Evolutionary conservation across 140 eudicot species (phyloP).

Genomic region (Stevia rebaudiana): DNA sequence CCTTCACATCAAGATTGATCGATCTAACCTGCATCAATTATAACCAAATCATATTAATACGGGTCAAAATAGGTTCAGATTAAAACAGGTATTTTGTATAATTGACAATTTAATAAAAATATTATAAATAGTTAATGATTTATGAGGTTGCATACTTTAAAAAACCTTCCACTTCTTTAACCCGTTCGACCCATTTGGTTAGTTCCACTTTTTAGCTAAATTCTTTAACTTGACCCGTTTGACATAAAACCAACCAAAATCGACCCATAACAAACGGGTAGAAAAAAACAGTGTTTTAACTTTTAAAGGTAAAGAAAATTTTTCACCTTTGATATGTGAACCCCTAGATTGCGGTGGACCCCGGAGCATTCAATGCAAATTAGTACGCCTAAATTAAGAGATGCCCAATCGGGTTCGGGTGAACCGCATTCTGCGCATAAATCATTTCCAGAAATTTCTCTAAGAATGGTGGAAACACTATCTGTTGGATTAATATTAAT

Average conservation of each 20-base stretch:
- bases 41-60: neutral
- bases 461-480: constrained; percentile 59
- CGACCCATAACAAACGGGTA: neutral
- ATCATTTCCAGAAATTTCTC: constrained; percentile 86
- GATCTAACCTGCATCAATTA: constrained; percentile 69
- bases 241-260: neutral
- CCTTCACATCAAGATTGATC: constrained; percentile 83
- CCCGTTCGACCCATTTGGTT: neutral
- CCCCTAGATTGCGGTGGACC: constrained; percentile 95
- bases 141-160: neutral
- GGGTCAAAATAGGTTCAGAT: neutral
- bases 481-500: constrained; percentile 38
- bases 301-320: neutral
- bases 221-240: neutral
- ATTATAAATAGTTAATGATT: neutral
- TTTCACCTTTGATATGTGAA: constrained; percentile 96
- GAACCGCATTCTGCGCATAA: constrained; percentile 84
- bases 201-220: neutral
- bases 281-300: neutral
- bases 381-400: constrained; percentile 86
- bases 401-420: constrained; percentile 96
- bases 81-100: neutral
- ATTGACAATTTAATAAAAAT: neutral
- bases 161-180: neutral
- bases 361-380: constrained; percentile 97